Base-by-base conservation (phyloP, 2,329 filamentous ascomycete genomes). In the Aspergillus quadricinctus region DNA sequence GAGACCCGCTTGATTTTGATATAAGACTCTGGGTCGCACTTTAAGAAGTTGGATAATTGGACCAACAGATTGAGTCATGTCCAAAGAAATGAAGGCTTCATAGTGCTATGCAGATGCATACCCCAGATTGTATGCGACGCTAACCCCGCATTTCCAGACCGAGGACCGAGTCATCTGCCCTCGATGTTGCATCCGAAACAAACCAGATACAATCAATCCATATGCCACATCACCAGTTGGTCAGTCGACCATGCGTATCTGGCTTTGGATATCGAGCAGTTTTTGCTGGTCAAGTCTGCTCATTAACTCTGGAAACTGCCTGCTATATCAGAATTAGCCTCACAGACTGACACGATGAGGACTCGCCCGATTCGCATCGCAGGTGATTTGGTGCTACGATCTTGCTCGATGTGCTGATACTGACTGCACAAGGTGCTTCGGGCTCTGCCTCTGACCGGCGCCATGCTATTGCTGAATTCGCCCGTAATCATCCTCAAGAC, bases 381-480 rank as follows among this genome's bases (percentile, higher is more conserved):
- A 46, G 68, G 68, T 35, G 31, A 17, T 1, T 69, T 56, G 41
- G 61, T 40, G 14, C 29, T 46, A 41, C n/a, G 9, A 40, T n/a
- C 19, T 14, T 23, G 43, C n/a, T 43, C 14, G 31, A 17, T 37
- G 11, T 4, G 14, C 3, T 8, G 31, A 46, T 19, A 52, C 45
- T 43, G 41, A 35, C 31, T 6, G 14, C 11, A n/a, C 10, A 11
- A 74, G 75, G 76, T 50, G 74, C 76, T 37, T 78, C 75, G n/a
- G 76, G 77, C 58, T 75, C 75, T 55, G 72, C 71, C 19, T 76
- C 75, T 23, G 76, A 79, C 64, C 74, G 77, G 21, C 74, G 76
- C 48, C 74, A 78, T 73, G 77, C 74, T 25, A 74, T 78, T 49
- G 67, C 72, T 27, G 69, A 73, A 29, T 76, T 79, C 58, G 77